phyloP scores from a whole-genome alignment of 257 asterid species.

The Solanum stenotomum region DNA sequence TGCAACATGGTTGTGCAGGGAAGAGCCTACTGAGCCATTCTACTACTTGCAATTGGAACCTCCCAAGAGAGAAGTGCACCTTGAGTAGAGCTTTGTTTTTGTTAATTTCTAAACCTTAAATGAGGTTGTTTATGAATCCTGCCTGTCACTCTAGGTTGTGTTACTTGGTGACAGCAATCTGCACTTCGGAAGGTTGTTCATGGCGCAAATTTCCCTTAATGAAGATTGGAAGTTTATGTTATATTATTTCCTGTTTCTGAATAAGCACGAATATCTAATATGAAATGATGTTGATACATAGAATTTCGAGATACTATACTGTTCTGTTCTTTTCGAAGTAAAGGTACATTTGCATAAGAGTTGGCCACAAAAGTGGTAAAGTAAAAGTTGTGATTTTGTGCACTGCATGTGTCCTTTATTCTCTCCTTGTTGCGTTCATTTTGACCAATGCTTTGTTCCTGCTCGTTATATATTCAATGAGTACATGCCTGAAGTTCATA shows the following conservation, averaged over 20 bases:
- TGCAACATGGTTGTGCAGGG: slow-evolving; percentile 44
- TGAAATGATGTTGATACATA: not conserved
- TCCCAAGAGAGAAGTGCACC: slow-evolving; percentile 56
- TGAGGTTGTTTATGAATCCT: not conserved
- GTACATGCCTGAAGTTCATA: not conserved
- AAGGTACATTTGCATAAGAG: not conserved
- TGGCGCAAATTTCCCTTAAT: not conserved
- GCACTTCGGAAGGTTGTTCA: not conserved
- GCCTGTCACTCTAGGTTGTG: not conserved
- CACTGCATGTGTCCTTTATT: not conserved
- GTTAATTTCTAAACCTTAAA: not conserved
- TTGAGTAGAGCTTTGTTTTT: slow-evolving; percentile 19
- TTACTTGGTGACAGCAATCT: not conserved
- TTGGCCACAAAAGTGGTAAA: not conserved
- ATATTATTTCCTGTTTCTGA: not conserved
- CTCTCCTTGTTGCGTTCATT: not conserved
- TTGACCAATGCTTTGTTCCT: not conserved
- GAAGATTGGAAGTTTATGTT: not conserved
- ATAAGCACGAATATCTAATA: not conserved
- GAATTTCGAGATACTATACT: not conserved
- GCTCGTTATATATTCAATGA: not conserved
- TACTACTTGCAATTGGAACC: slow-evolving; percentile 81
- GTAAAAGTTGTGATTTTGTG: not conserved
- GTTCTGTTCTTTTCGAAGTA: not conserved
- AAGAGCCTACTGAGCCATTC: slow-evolving; percentile 91